Conservation (phyloP, 257 asterid genomes). For the Cordia subcordata region DNA sequence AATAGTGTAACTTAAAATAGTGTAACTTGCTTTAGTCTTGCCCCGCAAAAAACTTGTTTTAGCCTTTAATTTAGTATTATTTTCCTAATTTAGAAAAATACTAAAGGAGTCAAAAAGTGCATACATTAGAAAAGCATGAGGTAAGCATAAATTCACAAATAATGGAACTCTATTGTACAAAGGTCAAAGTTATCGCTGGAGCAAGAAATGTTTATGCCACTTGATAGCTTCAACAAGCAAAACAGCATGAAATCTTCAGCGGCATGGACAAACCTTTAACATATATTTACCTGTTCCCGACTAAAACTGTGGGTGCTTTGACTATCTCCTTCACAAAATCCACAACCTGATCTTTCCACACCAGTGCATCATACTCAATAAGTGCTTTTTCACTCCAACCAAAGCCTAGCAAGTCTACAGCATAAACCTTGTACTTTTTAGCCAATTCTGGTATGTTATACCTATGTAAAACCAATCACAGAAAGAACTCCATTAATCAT, state of each 20-base stretch:
- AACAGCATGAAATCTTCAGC: background rate
- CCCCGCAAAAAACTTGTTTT: too few species aligned
- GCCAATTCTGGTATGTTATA: constrained; percentile 91
- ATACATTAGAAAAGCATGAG: too few species aligned
- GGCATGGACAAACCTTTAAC: background rate
- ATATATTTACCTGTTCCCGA: constrained; percentile 69
- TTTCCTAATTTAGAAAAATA: too few species aligned
- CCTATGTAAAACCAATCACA: constrained; percentile 27
- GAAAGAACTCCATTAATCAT: constrained; percentile 1
- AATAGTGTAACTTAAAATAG: too few species aligned
- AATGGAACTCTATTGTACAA: background rate
- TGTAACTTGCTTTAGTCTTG: too few species aligned
- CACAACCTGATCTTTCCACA: constrained; percentile 93
- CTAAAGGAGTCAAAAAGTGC: too few species aligned
- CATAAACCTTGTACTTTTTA: constrained; percentile 80
- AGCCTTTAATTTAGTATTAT: too few species aligned
- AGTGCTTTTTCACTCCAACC: constrained; percentile 99
- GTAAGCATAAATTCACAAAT: too few species aligned
- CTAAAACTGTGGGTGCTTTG: constrained; percentile 81
- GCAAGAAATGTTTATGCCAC: background rate
- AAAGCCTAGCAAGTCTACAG: constrained; percentile 83
- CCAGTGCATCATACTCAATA: constrained; percentile 76
- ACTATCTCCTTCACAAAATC: constrained; percentile 83
- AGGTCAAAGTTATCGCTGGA: background rate
- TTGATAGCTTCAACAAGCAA: background rate